These are phyloP conservation scores for Candolleomyces efflorescens DNA, from an alignment of 768 basidiomycete genomes.

Conservation along the genomic window DNA sequence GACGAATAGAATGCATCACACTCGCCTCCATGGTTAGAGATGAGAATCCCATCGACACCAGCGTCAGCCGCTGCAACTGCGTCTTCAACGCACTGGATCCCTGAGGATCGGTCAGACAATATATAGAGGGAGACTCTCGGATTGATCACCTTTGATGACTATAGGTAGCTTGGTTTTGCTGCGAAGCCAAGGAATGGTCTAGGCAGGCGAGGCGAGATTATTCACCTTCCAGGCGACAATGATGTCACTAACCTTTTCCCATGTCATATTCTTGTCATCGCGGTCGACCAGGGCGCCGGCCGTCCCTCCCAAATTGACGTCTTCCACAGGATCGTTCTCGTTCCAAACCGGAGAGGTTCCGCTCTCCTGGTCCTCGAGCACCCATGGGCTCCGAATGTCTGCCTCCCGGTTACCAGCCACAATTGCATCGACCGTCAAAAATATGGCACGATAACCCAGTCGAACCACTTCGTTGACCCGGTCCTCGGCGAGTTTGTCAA, in stretches of 20 bases:
- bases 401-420: conserved; percentile 76
- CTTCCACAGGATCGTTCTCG: conserved; percentile 28
- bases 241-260: conserved; percentile 49
- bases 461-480: conserved; percentile 67
- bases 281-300: conserved; percentile 63
- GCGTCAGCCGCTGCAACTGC: conserved; percentile 80
- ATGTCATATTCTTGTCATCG: conserved; percentile 74
- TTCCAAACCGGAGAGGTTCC: conserved; percentile 27
- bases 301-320: conserved; percentile 48
- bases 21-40: conserved; percentile 93
- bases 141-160: conserved; percentile 60
- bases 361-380: conserved; percentile 51
- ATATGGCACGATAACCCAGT: conserved; percentile 83
- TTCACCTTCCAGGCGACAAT: not conserved
- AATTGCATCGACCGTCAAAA: conserved; percentile 89
- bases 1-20: conserved; percentile 11
- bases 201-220: not conserved
- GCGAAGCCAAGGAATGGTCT: conserved; percentile 78
- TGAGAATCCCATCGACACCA: conserved; percentile 82
- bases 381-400: conserved; percentile 61
- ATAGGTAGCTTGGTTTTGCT: conserved; percentile 67
- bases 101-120: conserved; percentile 24
- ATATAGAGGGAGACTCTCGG: not conserved
- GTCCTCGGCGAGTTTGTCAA: conserved; percentile 61
- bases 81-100: conserved; percentile 80